These are phyloP conservation scores for Ogataea paradorogensis DNA, from an alignment of 805 yeast species.

Conservation along the genomic window DNA sequence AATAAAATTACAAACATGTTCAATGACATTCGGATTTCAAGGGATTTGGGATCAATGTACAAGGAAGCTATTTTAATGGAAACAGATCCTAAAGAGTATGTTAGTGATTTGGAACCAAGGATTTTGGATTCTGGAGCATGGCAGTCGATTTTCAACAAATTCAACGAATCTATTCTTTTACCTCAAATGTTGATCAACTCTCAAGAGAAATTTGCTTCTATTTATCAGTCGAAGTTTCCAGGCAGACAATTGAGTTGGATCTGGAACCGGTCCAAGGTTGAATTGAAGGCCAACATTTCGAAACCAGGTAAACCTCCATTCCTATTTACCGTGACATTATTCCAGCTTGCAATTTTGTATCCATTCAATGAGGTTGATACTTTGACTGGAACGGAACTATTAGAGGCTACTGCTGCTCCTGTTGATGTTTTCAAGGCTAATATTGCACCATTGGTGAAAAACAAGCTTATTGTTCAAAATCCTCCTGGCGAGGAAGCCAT, in stretches of 20 bases:
- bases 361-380: conserved; percentile 74
- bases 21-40: conserved; percentile 84
- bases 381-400: conserved; percentile 57
- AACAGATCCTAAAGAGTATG: conserved; percentile 18
- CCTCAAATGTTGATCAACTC: conserved; percentile 68
- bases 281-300: conserved; percentile 79
- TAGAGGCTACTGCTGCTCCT: conserved; percentile 66
- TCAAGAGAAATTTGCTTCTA: conserved; percentile 60
- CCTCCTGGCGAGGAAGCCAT: conserved; percentile 61
- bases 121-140: conserved; percentile 33
- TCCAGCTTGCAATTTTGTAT: conserved; percentile 81
- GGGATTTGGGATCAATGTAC: conserved; percentile 56
- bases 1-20: conserved; percentile 95
- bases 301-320: conserved; percentile 81
- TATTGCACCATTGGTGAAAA: conserved; percentile 74
- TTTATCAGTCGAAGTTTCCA: conserved; percentile 71
- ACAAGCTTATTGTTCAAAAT: conserved; percentile 64
- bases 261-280: conserved; percentile 93
- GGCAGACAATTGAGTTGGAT: conserved; percentile 94
- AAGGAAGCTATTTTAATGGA: conserved; percentile 24
- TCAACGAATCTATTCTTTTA: conserved; percentile 47
- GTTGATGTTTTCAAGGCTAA: conserved; percentile 68
- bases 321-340: conserved; percentile 74
- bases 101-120: conserved; percentile 33
- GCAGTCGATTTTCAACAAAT: conserved; percentile 30